Percentiles rank a stretch among this genome's conserved stretches.
Conservation (phyloP, 371 early-diverging fungal species). For the Rhizopus delemar region DNA sequence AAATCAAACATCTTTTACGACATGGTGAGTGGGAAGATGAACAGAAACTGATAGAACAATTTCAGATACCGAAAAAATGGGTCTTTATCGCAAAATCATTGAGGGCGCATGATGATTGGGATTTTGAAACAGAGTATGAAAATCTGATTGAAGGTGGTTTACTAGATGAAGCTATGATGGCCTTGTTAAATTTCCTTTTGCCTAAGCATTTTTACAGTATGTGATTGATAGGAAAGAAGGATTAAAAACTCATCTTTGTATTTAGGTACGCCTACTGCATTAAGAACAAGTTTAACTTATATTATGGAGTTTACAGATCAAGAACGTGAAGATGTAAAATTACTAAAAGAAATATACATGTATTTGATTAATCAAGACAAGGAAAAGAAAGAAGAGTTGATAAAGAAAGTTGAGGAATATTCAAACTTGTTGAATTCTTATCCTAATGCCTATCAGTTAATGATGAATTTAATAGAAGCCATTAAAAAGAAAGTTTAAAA, state of each 20-base stretch:
- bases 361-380: not conserved
- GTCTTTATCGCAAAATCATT: conserved; percentile 20
- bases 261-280: not conserved
- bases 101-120: conserved; percentile 29
- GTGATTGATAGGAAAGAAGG: not conserved
- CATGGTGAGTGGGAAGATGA: conserved; percentile 23
- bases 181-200: conserved; percentile 16
- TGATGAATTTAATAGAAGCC: not conserved
- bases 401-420: not conserved
- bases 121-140: conserved; percentile 22
- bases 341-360: not conserved
- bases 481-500: not conserved
- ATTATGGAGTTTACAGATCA: not conserved
- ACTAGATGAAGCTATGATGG: conserved; percentile 14
- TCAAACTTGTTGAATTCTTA: not conserved
- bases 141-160: conserved; percentile 13
- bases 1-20: conserved; percentile 10
- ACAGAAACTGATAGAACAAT: conserved; percentile 7
- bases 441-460: conserved; percentile 1
- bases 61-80: conserved; percentile 16
- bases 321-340: not conserved
- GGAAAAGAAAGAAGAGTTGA: not conserved
- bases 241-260: not conserved
- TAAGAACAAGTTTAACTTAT: conserved; percentile 4
- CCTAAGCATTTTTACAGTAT: conserved; percentile 21